These are phyloP conservation scores for Bryoglossum gracile DNA, from an alignment of 495 filamentous ascomycete genomes.

Conservation along the genomic window DNA sequence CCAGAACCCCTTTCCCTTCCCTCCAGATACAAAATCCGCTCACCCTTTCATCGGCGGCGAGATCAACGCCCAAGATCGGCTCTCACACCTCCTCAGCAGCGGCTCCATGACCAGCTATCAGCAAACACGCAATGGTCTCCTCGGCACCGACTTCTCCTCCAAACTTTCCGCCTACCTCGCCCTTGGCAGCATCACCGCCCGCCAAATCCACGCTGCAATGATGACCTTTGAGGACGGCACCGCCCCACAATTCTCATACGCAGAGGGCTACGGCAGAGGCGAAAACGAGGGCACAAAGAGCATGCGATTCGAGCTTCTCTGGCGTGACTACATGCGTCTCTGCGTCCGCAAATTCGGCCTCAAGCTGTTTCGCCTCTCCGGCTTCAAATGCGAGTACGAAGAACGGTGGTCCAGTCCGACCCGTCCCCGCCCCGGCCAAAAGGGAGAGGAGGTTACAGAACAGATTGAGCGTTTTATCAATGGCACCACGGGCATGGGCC, in stretches of 20 bases:
- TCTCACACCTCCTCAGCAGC: constrained; percentile 49
- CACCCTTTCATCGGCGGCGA: constrained; percentile 66
- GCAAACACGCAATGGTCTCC: constrained; percentile 57
- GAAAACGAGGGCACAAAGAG: constrained; percentile 60
- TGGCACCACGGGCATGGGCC: constrained; percentile 58
- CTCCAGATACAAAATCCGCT: constrained; percentile 42
- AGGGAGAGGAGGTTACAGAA: constrained; percentile 24
- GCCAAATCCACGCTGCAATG: constrained; percentile 56
- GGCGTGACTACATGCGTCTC: constrained; percentile 71
- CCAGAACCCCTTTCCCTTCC: constrained; percentile 35
- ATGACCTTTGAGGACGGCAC: constrained; percentile 51
- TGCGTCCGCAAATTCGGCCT: constrained; percentile 56
- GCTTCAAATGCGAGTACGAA: constrained; percentile 43
- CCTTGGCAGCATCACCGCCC: constrained; percentile 59
- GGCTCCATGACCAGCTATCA: constrained; percentile 55
- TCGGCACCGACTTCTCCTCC: constrained; percentile 60
- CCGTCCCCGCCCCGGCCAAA: constrained; percentile 9
- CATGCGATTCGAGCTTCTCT: constrained; percentile 63
- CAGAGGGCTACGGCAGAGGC: constrained; percentile 46
- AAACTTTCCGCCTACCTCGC: constrained; percentile 64
- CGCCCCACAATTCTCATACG: constrained; percentile 7
- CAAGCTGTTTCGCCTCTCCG: constrained; percentile 51
- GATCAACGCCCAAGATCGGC: constrained; percentile 41
- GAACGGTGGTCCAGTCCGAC: constrained; percentile 33
- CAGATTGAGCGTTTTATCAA: constrained; percentile 43